Base-by-base conservation (phyloP, 2,329 filamentous ascomycete species). In the Colletotrichum cordylinicola region DNA sequence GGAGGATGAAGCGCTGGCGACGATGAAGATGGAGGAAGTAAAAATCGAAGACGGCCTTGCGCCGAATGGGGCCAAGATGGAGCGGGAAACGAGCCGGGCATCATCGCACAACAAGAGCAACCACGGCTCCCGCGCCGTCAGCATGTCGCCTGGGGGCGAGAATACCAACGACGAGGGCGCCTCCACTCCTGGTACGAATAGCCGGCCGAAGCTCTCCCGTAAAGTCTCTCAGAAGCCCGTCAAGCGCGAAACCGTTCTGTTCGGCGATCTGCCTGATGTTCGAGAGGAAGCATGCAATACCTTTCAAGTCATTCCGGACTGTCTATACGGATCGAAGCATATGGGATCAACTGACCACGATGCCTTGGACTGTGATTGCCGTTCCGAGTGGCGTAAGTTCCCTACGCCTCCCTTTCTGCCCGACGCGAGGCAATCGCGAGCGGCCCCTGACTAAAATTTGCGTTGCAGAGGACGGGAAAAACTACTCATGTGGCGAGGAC, bases 271-370 rank as follows among this genome's bases (percentile, higher is more conserved):
- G 35, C 93, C 94, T 52, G 94, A 98, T 84, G 93, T 92, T 79
- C 98, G 95, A 4, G 86, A 88, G 43, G 94, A 97, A 80, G 94
- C 97, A 6, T 93, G 91, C 79, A 87, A 89, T 31, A 91, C 92
- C 16, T 99, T 99, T 80, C 91, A 95, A 79, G 88, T 96, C 67
- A 96, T 99, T 78, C 88, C 93, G 68, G 92, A 95, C 80, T 98
- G 96, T 84, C 93, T 94, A 39, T 99, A 99, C 85, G 95, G 95
- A 70, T 95, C 96, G 79, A 98, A 98, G 84, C 92, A 94, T 79
- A 93, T 98, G 86, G 97, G 97, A 68, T 94, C 94, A 78, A 98
- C 97, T 31, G 96, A 98, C 82, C 94, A 96, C 86, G 96, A 94
- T 85, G 88, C 95, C 76, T 90, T 98, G 84, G 97, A 98, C 85